Evolutionary conservation across 164 flowering plant species (phyloP), one percentile per base, ranked within the genome.

Genomic region (Aristolochia californica): DNA sequence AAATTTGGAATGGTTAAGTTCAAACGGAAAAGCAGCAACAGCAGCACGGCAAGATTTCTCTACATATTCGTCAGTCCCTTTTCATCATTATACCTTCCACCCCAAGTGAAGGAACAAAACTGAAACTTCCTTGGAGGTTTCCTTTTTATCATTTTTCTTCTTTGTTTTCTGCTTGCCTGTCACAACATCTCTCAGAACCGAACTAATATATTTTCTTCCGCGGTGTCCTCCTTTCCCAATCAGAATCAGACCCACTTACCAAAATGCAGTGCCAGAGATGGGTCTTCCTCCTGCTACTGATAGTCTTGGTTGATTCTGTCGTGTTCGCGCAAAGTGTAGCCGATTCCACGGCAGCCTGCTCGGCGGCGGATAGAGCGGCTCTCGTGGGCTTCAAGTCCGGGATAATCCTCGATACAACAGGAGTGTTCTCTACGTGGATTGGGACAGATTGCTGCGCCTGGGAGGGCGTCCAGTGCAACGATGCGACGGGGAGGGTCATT

Each of bases 361-460:
- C 78, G n/a, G 83, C 68, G 18, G 60, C 66, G 57, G 98, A 91
- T 43, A 83, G 89, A 66, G 69, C 60, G 55, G 76, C 93, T 11
- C 87, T 91, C 44, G 76, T 88, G 27, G 71, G 80, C 54, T 85
- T 91, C 84, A 91, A 87, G 67, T 62, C 81, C 54, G 75, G 66
- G 60, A 83, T 88, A 48, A 25, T 52, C 25, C 66, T 64, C 65
- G 96, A 87, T 74, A 88, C 95, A 5, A 87, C 98, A 15, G 87
- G 63, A 1, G 55, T 69, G 57, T 78, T 91, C 0, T 65, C 84
- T 2, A 69, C 96, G 49, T 91, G 98, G 98, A 62, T 67, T 10
- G 89, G 89, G 16, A 71, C 25, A 44, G 94, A 91, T 56, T 88
- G 96, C 68, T 91, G 98, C 58, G 88, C 77, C 49, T 91, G 98